These are phyloP conservation scores for Verticillium nonalfalfae DNA, from an alignment of 2,329 filamentous ascomycete species.

Conservation along the genomic window DNA sequence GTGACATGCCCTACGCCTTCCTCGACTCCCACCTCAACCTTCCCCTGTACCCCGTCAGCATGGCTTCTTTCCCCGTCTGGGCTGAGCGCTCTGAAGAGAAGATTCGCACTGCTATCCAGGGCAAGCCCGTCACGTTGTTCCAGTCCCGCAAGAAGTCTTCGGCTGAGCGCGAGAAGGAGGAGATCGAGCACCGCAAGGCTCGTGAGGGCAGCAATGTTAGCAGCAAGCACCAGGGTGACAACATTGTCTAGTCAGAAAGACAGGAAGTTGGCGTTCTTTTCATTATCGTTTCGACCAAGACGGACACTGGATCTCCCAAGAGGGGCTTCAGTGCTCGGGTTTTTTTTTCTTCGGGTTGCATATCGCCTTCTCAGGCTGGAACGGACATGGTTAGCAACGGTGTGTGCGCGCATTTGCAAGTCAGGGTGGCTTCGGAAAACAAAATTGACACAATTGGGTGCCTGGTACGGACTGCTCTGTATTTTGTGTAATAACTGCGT, in stretches of 20 bases:
- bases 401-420: not conserved
- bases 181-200: not conserved
- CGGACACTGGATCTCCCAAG: not conserved
- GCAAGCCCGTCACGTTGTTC: slow-evolving; percentile 22
- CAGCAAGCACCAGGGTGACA: not conserved
- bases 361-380: not conserved
- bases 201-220: not conserved
- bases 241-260: not conserved
- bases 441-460: not conserved
- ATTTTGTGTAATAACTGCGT: not conserved
- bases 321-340: not conserved
- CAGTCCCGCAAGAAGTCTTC: slow-evolving; percentile 10
- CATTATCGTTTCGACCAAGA: not conserved
- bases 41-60: slow-evolving; percentile 50
- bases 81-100: slow-evolving; percentile 32
- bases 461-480: not conserved
- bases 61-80: slow-evolving; percentile 28
- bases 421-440: not conserved
- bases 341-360: not conserved
- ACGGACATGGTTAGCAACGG: not conserved
- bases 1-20: slow-evolving; percentile 24
- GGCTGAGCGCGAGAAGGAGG: not conserved
- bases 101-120: slow-evolving; percentile 30
- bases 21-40: slow-evolving; percentile 34
- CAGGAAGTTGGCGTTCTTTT: not conserved